These are phyloP conservation scores for Rhizopogon parksii DNA, from an alignment of 1,284 basidiomycete genomes.

Conservation along the genomic window DNA sequence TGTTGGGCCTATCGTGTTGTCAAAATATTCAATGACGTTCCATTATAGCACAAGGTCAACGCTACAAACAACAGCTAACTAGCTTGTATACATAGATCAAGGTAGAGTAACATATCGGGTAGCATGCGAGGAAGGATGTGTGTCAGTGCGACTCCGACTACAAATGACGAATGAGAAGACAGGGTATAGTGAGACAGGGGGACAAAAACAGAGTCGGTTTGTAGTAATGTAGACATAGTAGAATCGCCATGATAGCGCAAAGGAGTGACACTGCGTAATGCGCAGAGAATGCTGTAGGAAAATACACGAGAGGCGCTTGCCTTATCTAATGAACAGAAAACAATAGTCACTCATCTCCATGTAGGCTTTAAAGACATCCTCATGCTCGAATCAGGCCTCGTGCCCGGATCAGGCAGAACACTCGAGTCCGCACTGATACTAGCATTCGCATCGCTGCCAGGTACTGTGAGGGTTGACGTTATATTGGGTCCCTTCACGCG, in stretches of 20 bases:
- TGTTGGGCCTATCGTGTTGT: not conserved
- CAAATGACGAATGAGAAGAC: conserved; percentile 10
- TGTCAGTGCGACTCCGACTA: conserved; percentile 6
- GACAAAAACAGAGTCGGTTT: not conserved
- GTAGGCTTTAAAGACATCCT: conserved; percentile 19
- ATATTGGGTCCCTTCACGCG: conserved; percentile 22
- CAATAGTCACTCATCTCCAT: conserved; percentile 20
- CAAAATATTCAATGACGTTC: not conserved
- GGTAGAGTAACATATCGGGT: conserved; percentile 20
- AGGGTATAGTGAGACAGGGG: conserved; percentile 14
- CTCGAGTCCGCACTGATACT: conserved; percentile 21
- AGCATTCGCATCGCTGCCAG: conserved; percentile 22
- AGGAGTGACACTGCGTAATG: conserved; percentile 5
- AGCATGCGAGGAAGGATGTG: conserved; percentile 15
- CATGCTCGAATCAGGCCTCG: conserved; percentile 11
- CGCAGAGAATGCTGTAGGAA: conserved; percentile 6
- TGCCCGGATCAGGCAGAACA: not conserved
- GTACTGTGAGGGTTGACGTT: conserved; percentile 14
- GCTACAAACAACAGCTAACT: conserved; percentile 10
- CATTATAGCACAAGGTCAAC: not conserved
- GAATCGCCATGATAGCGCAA: not conserved
- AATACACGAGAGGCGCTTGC: conserved; percentile 18
- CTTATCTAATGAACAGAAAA: conserved; percentile 9
- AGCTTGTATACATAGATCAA: conserved; percentile 22
- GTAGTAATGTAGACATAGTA: conserved; percentile 1